These are phyloP conservation scores for Xerocomus brunneocitrinus DNA, from an alignment of 768 basidiomycete genomes.

Conservation along the genomic window DNA sequence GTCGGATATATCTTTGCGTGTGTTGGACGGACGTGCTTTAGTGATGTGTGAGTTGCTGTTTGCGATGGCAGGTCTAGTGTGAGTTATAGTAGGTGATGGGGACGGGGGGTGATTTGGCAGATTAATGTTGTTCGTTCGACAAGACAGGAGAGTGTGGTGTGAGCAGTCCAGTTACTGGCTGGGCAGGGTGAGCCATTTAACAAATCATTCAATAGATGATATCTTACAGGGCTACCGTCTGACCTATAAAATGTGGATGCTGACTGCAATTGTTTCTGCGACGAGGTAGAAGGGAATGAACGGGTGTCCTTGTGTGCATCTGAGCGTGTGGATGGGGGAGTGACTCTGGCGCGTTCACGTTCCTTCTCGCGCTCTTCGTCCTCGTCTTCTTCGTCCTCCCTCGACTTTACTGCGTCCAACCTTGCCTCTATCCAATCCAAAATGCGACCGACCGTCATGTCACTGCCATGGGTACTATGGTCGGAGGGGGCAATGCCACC, in stretches of 20 bases:
- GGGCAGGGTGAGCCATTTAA: slow-evolving; percentile 3
- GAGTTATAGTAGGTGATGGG: slow-evolving; percentile 28
- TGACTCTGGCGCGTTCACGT: slow-evolving; percentile 36
- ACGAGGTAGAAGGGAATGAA: slow-evolving; percentile 13
- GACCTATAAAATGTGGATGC: slow-evolving; percentile 14
- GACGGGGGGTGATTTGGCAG: slow-evolving; percentile 16
- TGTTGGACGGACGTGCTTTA: slow-evolving; percentile 25
- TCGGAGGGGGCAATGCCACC: slow-evolving; percentile 40
- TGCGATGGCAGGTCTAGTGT: slow-evolving; percentile 12
- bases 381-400: slow-evolving; percentile 80
- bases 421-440: slow-evolving; percentile 86
- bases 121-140: slow-evolving; percentile 15
- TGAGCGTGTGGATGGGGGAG: slow-evolving; percentile 17
- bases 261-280: slow-evolving; percentile 18
- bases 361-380: slow-evolving; percentile 68
- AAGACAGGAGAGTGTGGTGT: slow-evolving; percentile 32
- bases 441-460: slow-evolving; percentile 72
- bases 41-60: slow-evolving; percentile 20
- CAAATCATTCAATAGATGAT: background rate
- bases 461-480: slow-evolving; percentile 46
- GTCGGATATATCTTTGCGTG: slow-evolving; percentile 29
- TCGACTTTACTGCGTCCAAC: slow-evolving; percentile 66
- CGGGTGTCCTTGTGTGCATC: slow-evolving; percentile 19
- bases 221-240: slow-evolving; percentile 30
- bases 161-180: slow-evolving; percentile 23